A percentile compares a stretch with the other conserved stretches of the same genome.
Conservation (phyloP, 345 rosid species). For the Eucalyptus regnans region DNA sequence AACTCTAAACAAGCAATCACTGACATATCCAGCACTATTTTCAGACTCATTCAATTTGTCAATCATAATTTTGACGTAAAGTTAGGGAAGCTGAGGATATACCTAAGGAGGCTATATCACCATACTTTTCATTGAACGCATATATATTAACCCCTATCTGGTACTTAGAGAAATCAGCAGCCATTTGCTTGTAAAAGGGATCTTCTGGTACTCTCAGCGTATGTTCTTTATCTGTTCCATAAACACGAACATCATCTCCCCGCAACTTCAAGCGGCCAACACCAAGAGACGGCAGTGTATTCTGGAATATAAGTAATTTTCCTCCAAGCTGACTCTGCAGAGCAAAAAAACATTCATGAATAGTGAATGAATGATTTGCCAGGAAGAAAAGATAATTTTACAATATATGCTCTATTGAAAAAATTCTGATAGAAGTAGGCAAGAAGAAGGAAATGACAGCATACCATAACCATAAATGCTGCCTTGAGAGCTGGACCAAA, state of each 20-base stretch:
- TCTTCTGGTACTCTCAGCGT: conserved; percentile 82
- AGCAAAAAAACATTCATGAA: neutral
- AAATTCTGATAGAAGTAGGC: neutral
- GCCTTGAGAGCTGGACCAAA: conserved; percentile 98
- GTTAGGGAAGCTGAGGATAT: neutral
- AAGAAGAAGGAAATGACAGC: conserved; percentile 5
- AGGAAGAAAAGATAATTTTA: neutral
- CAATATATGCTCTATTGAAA: neutral
- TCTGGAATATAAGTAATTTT: conserved; percentile 85
- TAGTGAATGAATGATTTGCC: neutral
- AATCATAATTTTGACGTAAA: neutral
- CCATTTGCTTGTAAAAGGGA: conserved; percentile 93
- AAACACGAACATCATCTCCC: conserved; percentile 89
- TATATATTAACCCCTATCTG: conserved; percentile 91
- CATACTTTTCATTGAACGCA: conserved; percentile 87
- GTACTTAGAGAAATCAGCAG: conserved; percentile 96
- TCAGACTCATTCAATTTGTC: neutral
- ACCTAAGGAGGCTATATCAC: conserved; percentile 96
- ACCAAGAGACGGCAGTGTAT: conserved; percentile 91
- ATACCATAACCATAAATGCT: conserved; percentile 92
- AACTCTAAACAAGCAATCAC: neutral
- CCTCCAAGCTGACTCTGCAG: conserved; percentile 90
- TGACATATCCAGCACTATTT: neutral
- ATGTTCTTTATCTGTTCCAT: conserved; percentile 95
- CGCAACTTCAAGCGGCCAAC: conserved; percentile 88